Evolutionary conservation across 768 basidiomycete genomes (phyloP).

Genomic region (Gyrodon lividus): DNA sequence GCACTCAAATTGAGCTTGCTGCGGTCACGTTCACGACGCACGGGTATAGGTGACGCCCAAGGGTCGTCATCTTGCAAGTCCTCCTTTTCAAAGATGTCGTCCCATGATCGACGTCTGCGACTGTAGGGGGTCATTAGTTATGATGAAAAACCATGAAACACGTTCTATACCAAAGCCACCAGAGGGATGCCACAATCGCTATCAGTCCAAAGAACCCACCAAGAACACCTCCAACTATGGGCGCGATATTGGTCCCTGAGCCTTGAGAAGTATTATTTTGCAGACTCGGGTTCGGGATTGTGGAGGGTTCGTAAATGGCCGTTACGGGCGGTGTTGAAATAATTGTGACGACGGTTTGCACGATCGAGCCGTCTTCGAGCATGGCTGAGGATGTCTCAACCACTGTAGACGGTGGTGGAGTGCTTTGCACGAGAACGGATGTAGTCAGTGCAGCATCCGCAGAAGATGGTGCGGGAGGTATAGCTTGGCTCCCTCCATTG

Average conservation of each 20-base stretch:
- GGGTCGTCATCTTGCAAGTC: conserved; percentile 22
- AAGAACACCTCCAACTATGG: conserved; percentile 53
- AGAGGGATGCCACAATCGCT: conserved; percentile 42
- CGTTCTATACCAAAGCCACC: conserved; percentile 48
- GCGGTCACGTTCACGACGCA: conserved; percentile 22
- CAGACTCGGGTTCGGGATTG: conserved; percentile 12
- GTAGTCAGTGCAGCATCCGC: conserved; percentile 17
- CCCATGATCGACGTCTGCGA: conserved; percentile 46
- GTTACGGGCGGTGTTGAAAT: conserved; percentile 37
- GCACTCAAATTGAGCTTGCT: conserved; percentile 30
- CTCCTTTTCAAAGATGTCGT: conserved; percentile 52
- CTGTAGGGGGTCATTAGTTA: conserved; percentile 28
- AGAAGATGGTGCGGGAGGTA: conserved; percentile 7
- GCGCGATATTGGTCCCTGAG: conserved; percentile 35
- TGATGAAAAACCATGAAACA: conserved; percentile 5
- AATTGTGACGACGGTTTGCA: conserved; percentile 35
- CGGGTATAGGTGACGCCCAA: conserved; percentile 16
- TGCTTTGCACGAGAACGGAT: conserved; percentile 27
- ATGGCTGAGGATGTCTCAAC: conserved; percentile 37
- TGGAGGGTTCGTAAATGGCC: conserved; percentile 26
- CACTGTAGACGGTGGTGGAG: conserved; percentile 32
- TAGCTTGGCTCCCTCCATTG: conserved; percentile 13
- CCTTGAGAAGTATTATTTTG: conserved; percentile 16
- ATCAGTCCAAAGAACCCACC: conserved; percentile 55
- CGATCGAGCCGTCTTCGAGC: conserved; percentile 41